Evolutionary conservation across 768 basidiomycete genomes (phyloP).

Genomic region (Calvatia gigantea): DNA sequence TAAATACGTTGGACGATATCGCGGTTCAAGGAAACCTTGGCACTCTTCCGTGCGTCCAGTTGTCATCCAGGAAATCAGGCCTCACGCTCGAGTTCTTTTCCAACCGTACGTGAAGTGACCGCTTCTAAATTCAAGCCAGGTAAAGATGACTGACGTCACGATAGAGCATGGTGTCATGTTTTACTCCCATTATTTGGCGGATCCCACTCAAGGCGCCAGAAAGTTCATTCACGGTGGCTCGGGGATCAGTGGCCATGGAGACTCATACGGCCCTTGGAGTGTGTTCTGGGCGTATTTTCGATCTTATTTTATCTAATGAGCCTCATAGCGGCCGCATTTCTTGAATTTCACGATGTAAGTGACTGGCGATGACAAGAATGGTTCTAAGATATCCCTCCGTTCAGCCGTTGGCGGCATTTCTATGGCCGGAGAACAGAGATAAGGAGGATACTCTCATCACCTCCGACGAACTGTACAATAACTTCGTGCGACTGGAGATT

Average conservation of each 20-base stretch:
- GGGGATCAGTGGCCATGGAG: slow-evolving; percentile 47
- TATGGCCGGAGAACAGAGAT: slow-evolving; percentile 52
- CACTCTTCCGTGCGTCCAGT: slow-evolving; percentile 44
- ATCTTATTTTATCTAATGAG: slow-evolving; percentile 1
- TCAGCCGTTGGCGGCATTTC: slow-evolving; percentile 62
- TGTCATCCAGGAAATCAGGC: slow-evolving; percentile 56
- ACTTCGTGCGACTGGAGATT: slow-evolving; percentile 41
- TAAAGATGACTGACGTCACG: background rate
- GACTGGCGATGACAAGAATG: background rate
- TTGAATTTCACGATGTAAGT: slow-evolving; percentile 65
- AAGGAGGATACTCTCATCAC: slow-evolving; percentile 65
- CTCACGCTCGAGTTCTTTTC: slow-evolving; percentile 59
- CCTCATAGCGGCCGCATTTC: slow-evolving; percentile 54
- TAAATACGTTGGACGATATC: slow-evolving; percentile 47
- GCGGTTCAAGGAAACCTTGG: slow-evolving; percentile 30
- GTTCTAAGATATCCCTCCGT: background rate
- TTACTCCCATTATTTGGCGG: slow-evolving; percentile 58
- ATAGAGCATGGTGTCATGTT: slow-evolving; percentile 75
- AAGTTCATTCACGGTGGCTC: slow-evolving; percentile 77
- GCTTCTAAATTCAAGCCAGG: background rate
- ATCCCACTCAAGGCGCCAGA: slow-evolving; percentile 45
- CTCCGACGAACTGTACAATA: slow-evolving; percentile 70
- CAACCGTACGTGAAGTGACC: slow-evolving; percentile 51
- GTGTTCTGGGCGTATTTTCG: slow-evolving; percentile 24
- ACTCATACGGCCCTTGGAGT: slow-evolving; percentile 61